These are phyloP conservation scores for Pythium aquatile DNA, from an alignment of 352 stramenopile genomes.

Conservation along the genomic window DNA sequence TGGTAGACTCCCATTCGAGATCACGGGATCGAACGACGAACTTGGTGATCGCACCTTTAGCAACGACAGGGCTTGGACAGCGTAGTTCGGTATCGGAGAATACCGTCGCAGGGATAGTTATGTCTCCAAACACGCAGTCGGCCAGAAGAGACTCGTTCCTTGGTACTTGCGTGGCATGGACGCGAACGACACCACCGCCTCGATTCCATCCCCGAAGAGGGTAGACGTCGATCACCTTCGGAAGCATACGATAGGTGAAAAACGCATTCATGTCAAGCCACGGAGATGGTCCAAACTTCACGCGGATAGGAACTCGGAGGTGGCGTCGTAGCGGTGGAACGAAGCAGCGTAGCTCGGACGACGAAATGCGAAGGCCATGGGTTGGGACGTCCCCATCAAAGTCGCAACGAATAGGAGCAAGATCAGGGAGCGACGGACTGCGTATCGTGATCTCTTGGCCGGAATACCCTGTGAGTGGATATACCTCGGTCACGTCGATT, in stretches of 20 bases:
- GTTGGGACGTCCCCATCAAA: constrained; percentile 6
- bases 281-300: constrained; percentile 19
- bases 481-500: constrained; percentile 1
- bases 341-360: constrained; percentile 14
- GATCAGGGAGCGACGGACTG: neutral
- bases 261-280: constrained; percentile 15
- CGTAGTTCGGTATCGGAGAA: constrained; percentile 7
- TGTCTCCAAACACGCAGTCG: constrained; percentile 27
- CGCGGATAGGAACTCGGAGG: constrained; percentile 4
- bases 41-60: neutral
- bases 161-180: constrained; percentile 10
- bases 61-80: constrained; percentile 11
- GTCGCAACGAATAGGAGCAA: constrained; percentile 5
- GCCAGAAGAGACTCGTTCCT: neutral
- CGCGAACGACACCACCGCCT: constrained; percentile 11
- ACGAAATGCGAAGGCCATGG: neutral
- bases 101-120: constrained; percentile 10
- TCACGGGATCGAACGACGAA: constrained; percentile 13
- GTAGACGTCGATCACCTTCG: constrained; percentile 14
- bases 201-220: constrained; percentile 20
- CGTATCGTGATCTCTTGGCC: constrained; percentile 8
- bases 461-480: neutral
- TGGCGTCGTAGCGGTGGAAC: constrained; percentile 11
- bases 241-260: constrained; percentile 20
- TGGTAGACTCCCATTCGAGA: constrained; percentile 11